These are phyloP conservation scores for Podaxis sp. DNA, from an alignment of 768 basidiomycete genomes.

Conservation along the genomic window DNA sequence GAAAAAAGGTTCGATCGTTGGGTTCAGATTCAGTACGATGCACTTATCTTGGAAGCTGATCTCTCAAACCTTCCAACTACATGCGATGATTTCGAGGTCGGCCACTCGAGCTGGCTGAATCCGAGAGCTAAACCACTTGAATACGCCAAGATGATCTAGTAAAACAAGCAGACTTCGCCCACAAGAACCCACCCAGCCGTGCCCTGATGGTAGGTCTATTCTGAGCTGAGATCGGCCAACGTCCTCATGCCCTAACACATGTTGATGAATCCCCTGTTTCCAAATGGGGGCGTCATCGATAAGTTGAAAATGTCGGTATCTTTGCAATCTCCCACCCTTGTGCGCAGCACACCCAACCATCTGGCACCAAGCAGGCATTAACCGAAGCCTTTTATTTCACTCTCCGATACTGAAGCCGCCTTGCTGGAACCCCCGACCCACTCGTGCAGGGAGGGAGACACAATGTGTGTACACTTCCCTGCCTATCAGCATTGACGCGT, in stretches of 20 bases:
- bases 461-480: background rate
- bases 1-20: constrained; percentile 16
- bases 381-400: background rate
- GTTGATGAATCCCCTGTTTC: constrained; percentile 31
- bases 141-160: background rate
- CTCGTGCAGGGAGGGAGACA: background rate
- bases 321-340: constrained; percentile 5
- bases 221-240: constrained; percentile 2
- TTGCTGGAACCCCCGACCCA: background rate
- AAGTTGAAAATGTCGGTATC: constrained; percentile 6
- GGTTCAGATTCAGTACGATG: constrained; percentile 10
- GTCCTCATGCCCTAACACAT: constrained; percentile 43
- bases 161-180: constrained; percentile 1
- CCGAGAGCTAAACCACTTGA: constrained; percentile 5
- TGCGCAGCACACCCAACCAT: background rate
- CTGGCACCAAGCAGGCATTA: background rate
- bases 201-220: background rate
- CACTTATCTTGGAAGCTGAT: constrained; percentile 14
- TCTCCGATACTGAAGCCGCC: background rate
- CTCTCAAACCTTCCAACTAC: constrained; percentile 3
- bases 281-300: constrained; percentile 20
- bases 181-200: constrained; percentile 6
- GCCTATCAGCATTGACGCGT: background rate
- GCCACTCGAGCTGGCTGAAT: background rate
- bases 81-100: background rate